Conservation (phyloP, 1,284 basidiomycete genomes). For the Leccinum ponderosum region DNA sequence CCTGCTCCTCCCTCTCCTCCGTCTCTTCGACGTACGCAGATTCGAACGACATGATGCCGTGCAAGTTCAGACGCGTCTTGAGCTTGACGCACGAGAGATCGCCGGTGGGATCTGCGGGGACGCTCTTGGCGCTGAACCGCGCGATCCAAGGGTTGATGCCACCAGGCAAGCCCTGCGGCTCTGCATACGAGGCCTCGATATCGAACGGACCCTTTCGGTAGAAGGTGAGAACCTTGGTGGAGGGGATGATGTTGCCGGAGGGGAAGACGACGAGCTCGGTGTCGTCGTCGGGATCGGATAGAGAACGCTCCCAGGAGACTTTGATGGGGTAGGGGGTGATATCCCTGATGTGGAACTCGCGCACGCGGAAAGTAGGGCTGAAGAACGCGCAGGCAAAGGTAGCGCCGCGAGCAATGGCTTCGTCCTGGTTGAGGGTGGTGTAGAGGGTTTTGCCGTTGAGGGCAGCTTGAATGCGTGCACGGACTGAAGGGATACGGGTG, state of each 20-base stretch:
- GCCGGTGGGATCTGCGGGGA: constrained; percentile 67
- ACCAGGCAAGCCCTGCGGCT: constrained; percentile 70
- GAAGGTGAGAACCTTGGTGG: constrained; percentile 94
- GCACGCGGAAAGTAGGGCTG: constrained; percentile 52
- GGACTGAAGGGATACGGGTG: constrained; percentile 95
- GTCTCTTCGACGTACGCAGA: constrained; percentile 80
- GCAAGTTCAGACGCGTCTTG: constrained; percentile 82
- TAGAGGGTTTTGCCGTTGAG: constrained; percentile 80
- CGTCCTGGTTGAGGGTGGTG: constrained; percentile 93
- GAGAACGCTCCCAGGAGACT: constrained; percentile 78
- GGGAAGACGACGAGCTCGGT: constrained; percentile 88
- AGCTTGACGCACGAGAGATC: constrained; percentile 84
- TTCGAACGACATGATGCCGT: constrained; percentile 88
- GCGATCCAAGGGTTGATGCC: constrained; percentile 83
- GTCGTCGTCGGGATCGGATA: constrained; percentile 82
- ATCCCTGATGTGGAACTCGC: constrained; percentile 88
- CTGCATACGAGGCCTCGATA: constrained; percentile 80
- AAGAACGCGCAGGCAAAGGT: constrained; percentile 32
- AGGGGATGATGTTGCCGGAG: constrained; percentile 79
- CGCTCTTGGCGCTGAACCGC: constrained; percentile 77
- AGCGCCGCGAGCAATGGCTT: constrained; percentile 90
- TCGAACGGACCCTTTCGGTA: constrained; percentile 86
- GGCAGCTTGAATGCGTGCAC: constrained; percentile 86
- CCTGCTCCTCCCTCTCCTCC: constrained; percentile 73
- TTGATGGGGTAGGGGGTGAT: constrained; percentile 85